Evolutionary conservation across 148 eudicot genomes (phyloP).

Genomic region (Suaeda aralocaspica): DNA sequence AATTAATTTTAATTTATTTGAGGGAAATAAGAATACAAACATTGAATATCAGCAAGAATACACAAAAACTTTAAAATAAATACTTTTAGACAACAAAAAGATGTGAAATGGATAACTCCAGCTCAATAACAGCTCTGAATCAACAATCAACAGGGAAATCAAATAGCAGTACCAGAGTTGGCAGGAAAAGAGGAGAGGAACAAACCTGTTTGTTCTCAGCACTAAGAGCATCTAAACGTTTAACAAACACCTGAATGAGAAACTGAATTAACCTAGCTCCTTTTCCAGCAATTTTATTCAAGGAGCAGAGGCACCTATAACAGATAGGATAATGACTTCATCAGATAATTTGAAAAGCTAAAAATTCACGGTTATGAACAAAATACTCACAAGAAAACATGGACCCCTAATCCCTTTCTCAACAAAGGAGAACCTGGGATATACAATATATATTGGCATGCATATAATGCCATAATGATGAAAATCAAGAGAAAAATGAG

Average conservation of each 20-base stretch:
- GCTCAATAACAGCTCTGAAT: neutral
- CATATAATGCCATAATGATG: no score
- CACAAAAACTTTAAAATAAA: neutral
- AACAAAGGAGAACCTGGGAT: no score
- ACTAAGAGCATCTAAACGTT: conserved; percentile 76
- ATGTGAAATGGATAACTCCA: neutral
- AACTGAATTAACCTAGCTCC: conserved; percentile 67
- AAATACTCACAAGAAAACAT: neutral
- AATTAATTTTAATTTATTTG: neutral
- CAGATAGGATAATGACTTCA: conserved; percentile 5
- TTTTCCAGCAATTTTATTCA: conserved; percentile 76
- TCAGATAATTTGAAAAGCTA: conserved; percentile 4
- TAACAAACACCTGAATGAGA: conserved; percentile 76
- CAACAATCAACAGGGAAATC: neutral
- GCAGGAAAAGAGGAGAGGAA: conserved; percentile 3
- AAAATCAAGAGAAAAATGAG: no score
- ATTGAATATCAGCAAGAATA: neutral
- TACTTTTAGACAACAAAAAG: neutral
- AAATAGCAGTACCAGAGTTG: neutral
- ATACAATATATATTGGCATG: no score
- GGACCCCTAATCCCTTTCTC: neutral
- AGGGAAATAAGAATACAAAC: neutral
- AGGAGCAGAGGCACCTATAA: conserved; percentile 85
- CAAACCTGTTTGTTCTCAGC: conserved; percentile 80
- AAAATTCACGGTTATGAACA: neutral